phyloP scores from a whole-genome alignment of 768 basidiomycete genomes.

The Xanthoconium stramineum region DNA sequence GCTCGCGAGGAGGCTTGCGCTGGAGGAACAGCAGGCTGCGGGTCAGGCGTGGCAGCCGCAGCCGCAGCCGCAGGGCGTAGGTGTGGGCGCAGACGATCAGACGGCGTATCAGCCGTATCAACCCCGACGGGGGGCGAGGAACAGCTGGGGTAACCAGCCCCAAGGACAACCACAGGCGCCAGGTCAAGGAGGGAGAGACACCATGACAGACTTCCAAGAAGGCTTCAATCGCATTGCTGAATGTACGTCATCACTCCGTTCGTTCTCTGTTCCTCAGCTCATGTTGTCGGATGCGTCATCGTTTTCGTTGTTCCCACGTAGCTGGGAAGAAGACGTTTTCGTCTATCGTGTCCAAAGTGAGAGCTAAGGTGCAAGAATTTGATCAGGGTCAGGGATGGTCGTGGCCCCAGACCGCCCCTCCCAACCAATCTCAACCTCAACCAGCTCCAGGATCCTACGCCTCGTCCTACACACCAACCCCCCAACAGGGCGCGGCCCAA shows the following conservation, averaged over 20 bases:
- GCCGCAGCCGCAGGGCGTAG: not conserved
- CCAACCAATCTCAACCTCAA: not conserved
- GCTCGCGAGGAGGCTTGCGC: constrained; percentile 65
- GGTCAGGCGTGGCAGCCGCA: constrained; percentile 19
- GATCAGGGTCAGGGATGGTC: constrained; percentile 44
- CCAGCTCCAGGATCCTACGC: not conserved
- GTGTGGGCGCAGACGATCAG: not conserved
- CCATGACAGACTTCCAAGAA: constrained; percentile 67
- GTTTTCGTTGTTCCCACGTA: constrained; percentile 20
- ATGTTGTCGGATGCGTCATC: not conserved
- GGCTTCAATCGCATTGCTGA: constrained; percentile 76
- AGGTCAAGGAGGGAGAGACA: constrained; percentile 39
- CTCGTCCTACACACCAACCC: not conserved
- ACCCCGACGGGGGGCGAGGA: constrained; percentile 15
- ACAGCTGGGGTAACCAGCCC: not conserved
- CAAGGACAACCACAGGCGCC: constrained; percentile 9
- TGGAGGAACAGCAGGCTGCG: constrained; percentile 50
- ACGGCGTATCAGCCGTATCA: constrained; percentile 25
- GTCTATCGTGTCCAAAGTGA: constrained; percentile 69
- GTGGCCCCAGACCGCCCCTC: constrained; percentile 9
- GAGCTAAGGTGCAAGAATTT: constrained; percentile 79
- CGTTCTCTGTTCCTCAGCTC: not conserved
- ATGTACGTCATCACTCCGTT: constrained; percentile 42
- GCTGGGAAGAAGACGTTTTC: constrained; percentile 80
- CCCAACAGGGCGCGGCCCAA: constrained; percentile 1